Evolutionary conservation across 129 eudicot species (phyloP), one percentile per base, ranked within the genome.

Genomic region (Smallanthus sonchifolius): DNA sequence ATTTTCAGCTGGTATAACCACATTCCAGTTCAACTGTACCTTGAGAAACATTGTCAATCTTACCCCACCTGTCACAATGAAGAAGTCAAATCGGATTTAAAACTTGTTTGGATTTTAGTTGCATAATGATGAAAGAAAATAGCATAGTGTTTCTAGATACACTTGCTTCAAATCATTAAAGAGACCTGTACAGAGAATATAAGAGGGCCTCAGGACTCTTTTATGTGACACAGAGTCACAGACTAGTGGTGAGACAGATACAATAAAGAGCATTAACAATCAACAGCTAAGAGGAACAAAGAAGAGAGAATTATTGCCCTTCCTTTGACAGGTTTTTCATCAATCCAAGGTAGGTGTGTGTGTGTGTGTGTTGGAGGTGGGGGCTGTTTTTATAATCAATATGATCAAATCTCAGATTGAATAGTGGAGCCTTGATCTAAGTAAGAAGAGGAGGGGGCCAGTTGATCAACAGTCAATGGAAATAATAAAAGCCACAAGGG

Each of bases 11-110:
- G 96, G 96, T 55, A 91, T 81, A 24, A 91, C 80, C 39, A 91
- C 97, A 51, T 91, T 91, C 96, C 97, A 91, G n/a, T 84, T 82
- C 65, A 91, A 49, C 38, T 85, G 84, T 43, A 81, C 83, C 78
- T 91, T 88, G n/a, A 91, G 84, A 79, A 86, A 88, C 95, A 88
- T 91, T 75, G 78, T 43, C n/a, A 49, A 43, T 13, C 61, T 43
- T 66, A 40, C 6, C 43, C 69, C 30, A 16, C 77, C 86, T 82
- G 60, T 49, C 40, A 70, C 39, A 51, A 59, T 34, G 19, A 32
- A 55, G 2, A 66, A 19, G 67, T 17, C 6, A 47, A 47, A 59
- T 17, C 47, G 0, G 10, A 28, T 43, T n/a, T 44, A 32, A 36
- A 64, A 45, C 17, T 34, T 62, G 7, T 5, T 3, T 43, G 17